Evolutionary conservation across 257 asterid genomes (phyloP).

Genomic region (Oldenlandia corymbosa): DNA sequence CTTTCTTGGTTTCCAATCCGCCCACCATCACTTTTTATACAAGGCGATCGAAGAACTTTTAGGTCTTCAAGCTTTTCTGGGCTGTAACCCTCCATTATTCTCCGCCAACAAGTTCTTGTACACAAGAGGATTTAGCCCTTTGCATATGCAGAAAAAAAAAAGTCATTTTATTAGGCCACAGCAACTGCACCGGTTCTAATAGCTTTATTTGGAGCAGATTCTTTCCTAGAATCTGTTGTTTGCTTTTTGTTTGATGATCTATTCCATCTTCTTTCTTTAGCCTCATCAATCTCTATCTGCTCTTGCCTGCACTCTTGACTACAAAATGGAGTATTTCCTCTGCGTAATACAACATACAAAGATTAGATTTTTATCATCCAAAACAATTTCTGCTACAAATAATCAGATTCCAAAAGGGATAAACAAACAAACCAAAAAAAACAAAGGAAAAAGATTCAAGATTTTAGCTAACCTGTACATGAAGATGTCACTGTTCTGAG

Average conservation of each 20-base stretch:
- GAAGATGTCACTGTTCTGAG: slow-evolving; percentile 73
- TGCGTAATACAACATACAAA: slow-evolving; percentile 31
- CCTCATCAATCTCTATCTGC: slow-evolving; percentile 89
- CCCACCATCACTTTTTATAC: slow-evolving; percentile 8
- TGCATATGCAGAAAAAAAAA: background rate
- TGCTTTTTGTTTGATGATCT: slow-evolving; percentile 36
- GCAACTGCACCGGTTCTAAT: slow-evolving; percentile 63
- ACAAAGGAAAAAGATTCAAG: background rate
- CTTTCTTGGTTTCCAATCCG: background rate
- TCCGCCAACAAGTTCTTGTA: background rate
- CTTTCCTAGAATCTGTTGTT: slow-evolving; percentile 39
- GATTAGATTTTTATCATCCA: background rate
- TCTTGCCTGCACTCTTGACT: slow-evolving; percentile 94
- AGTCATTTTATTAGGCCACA: slow-evolving; percentile 37
- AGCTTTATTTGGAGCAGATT: slow-evolving; percentile 48
- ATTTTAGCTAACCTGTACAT: slow-evolving; percentile 72
- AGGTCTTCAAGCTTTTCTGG: background rate
- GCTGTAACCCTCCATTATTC: background rate
- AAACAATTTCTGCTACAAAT: no score
- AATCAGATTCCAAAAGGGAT: background rate
- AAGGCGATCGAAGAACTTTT: background rate
- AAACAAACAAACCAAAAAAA: background rate
- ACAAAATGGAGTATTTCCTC: slow-evolving; percentile 90
- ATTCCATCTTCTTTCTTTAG: slow-evolving; percentile 56
- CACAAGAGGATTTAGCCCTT: background rate